Evolutionary conservation across 768 basidiomycete species (phyloP), one percentile per base, ranked within the genome.

Genomic region (Phanerochaete carnosa): DNA sequence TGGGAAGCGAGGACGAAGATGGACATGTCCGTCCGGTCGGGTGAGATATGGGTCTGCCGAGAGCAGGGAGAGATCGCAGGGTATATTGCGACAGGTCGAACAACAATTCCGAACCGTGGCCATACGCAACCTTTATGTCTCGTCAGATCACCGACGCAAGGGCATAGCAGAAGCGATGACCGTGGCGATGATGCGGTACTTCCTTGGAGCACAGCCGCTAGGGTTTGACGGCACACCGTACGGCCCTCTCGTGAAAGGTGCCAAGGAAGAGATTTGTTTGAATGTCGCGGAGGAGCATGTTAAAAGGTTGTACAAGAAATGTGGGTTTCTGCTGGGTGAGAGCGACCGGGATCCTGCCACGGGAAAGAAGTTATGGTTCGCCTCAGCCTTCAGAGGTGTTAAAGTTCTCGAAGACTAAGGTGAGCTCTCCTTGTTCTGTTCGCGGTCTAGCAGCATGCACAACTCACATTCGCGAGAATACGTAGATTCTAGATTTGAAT

Each of bases 91-190:
- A 46, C 63, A 19, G 65, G 65, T 15, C 62, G 67, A 6, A 22
- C 23, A 4, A 66, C 63, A 19, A 55, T 61, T n/a, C 5, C 58
- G 59, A 26, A 68, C 65, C 9, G 61, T 67, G n/a, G 62, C 64
- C 45, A 58, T 68, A 45, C 60, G 65, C 0, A 63, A 64, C 46
- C 64, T 69, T 11, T 67, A 64, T 35, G 61, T 66, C 32, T 37
- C 56, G 1, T 60, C 66, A 0, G n/a, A 33, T 2, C 56, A 63
- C 45, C 63, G 66, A 8, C 62, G 64, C 22, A 57, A 62, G 28
- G 67, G 65, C 13, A 58, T 66, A 25, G 66, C 65, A 3, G 65
- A 62, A 29, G 57, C 64, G 9, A 57, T 68, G 61, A 61, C 66
- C 12, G 30, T 61, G 0, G 60, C 65, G 1, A 23, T 68, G 15